A percentile compares a stretch with the other conserved stretches of the same genome.
Conservation (phyloP, 2,329 filamentous ascomycete species). For the Ophiocordyceps camponoti-leonardi region DNA sequence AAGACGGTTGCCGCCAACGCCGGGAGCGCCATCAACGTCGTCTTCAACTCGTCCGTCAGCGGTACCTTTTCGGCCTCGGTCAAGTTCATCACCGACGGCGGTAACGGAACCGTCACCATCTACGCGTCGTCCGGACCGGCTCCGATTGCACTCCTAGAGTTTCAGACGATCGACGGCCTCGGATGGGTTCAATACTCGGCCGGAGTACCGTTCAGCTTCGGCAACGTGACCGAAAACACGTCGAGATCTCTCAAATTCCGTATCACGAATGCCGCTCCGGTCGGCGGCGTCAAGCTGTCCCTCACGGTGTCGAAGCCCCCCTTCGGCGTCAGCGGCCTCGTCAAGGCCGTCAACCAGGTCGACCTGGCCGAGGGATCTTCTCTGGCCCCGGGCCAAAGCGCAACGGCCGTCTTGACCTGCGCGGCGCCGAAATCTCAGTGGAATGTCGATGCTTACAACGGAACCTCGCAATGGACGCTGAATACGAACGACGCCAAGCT, state of each 20-base stretch:
- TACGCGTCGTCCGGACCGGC: conserved; percentile 30
- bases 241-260: conserved; percentile 30
- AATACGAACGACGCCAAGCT: conserved; percentile 36
- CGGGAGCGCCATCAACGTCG: conserved; percentile 22
- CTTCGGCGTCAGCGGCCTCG: conserved; percentile 34
- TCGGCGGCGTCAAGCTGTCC: conserved; percentile 27
- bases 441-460: conserved; percentile 32
- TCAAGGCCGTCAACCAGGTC: conserved; percentile 34
- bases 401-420: conserved; percentile 35
- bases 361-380: conserved; percentile 39
- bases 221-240: conserved; percentile 34
- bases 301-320: conserved; percentile 45
- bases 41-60: conserved; percentile 25
- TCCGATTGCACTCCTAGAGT: conserved; percentile 33
- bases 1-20: conserved; percentile 21
- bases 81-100: conserved; percentile 28
- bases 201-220: conserved; percentile 31
- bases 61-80: conserved; percentile 34
- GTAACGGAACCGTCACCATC: conserved; percentile 27
- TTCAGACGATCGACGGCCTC: conserved; percentile 31
- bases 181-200: conserved; percentile 30
- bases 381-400: conserved; percentile 29
- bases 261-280: conserved; percentile 30
- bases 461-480: conserved; percentile 34
- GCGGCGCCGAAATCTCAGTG: conserved; percentile 38